Base-by-base conservation (phyloP, 2,329 filamentous ascomycete genomes). In the Xylariaceae sp. region DNA sequence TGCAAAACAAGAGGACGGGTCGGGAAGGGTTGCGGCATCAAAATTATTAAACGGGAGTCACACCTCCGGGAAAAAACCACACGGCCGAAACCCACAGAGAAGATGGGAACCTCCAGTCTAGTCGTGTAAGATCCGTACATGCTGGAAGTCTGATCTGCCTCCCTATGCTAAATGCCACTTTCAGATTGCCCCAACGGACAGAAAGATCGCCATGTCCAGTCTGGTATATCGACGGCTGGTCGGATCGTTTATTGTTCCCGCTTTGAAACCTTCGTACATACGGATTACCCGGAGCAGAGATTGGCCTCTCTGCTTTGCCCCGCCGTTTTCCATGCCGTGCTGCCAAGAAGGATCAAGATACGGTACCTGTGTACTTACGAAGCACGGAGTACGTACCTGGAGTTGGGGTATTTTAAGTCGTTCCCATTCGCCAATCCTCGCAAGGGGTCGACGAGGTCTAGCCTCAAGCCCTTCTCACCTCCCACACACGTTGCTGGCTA, bases 351-450 rank as follows among this genome's bases (percentile, higher is more conserved):
- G 37, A 42, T 13, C 37, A 13, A 42, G 8, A 9, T 42, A 30
- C 23, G 5, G 23, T 30, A 30, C 23, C 23, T 30, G 23, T 30
- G 23, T 30, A 47, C 58, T 5, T 42, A 30, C n/a, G 17, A 30
- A 30, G 23, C 23, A 30, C 23, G 23, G 23, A 30, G 23, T 30
- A 58, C 48, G 58, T 44, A 53, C 39, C 56, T 52, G 44, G 45
- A 51, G 34, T 56, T 54, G 51, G 37, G 37, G 9, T 42, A 42
- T 42, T 42, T 42, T 42, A 10, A 53, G 15, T 30, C 55, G 39
- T 53, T 61, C 35, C 53, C 52, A 60, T 62, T 62, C 59, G 61
- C 51, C 59, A 64, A 63, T 60, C 17, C 48, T 61, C 56, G 49
- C 42, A 44, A 47, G 54, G 52, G 51, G 51, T 35, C 23, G 10